Conservation (phyloP, 2,329 filamentous ascomycete genomes). For the Xylariaceae sp. region DNA sequence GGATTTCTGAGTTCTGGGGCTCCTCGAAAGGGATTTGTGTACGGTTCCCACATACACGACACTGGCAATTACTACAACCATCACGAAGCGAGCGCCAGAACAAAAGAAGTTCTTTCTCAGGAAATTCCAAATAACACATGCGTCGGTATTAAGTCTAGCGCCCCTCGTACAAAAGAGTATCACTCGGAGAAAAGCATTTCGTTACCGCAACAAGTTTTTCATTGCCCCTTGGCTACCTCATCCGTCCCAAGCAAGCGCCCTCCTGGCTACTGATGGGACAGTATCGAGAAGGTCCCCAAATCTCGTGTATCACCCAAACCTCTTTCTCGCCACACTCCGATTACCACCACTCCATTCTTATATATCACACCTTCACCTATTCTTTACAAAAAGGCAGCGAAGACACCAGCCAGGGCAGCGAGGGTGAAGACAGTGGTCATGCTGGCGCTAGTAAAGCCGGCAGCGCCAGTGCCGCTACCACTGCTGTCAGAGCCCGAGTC, state of each 20-base stretch:
- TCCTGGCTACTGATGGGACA: neutral
- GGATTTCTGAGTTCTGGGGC: no score
- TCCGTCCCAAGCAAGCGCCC: no score
- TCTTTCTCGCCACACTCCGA: neutral
- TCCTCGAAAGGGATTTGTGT: neutral
- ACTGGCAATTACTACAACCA: neutral
- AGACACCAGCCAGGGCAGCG: slow-evolving; percentile 15
- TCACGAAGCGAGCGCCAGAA: neutral
- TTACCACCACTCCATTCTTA: slow-evolving; percentile 14
- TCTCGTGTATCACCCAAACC: neutral
- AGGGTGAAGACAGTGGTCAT: slow-evolving; percentile 29
- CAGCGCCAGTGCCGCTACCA: slow-evolving; percentile 27
- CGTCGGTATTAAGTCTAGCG: slow-evolving; percentile 44
- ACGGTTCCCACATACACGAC: neutral
- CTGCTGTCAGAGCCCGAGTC: slow-evolving; percentile 25
- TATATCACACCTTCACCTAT: neutral
- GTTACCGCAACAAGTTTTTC: no score
- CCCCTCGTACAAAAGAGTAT: slow-evolving; percentile 36
- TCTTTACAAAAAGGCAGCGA: slow-evolving; percentile 47
- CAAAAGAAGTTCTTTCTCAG: neutral
- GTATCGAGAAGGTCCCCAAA: slow-evolving; percentile 17
- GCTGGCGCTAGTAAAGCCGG: slow-evolving; percentile 42
- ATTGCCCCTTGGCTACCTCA: no score
- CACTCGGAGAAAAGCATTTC: slow-evolving; percentile 5
- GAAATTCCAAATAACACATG: slow-evolving; percentile 26